Evolutionary conservation across 352 stramenopile genomes (phyloP).

Genomic region (Blastocystis sp.): DNA sequence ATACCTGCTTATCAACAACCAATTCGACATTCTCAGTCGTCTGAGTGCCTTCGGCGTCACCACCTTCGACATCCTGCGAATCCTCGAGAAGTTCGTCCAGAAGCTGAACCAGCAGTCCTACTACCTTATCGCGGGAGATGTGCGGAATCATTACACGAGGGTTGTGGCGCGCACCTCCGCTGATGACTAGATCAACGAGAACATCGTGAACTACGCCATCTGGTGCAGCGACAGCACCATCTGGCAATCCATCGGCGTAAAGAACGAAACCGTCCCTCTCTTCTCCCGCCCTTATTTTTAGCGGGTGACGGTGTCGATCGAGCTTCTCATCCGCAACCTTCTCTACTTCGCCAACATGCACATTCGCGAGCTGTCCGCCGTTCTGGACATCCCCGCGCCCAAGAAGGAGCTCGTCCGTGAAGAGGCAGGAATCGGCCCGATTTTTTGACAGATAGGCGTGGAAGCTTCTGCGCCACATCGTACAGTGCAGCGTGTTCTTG

Average conservation of each 20-base stretch:
- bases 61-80: conserved; percentile 29
- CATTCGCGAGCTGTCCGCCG: neutral
- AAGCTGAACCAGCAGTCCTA: conserved; percentile 63
- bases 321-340: conserved; percentile 29
- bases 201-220: conserved; percentile 36
- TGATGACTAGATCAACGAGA: conserved; percentile 3
- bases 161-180: neutral
- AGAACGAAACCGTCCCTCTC: neutral
- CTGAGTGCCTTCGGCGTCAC: conserved; percentile 11
- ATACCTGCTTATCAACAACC: conserved; percentile 52
- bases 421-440: neutral
- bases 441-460: neutral
- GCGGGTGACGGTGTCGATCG: neutral
- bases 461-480: conserved; percentile 32
- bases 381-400: neutral
- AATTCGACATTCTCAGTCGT: conserved; percentile 44
- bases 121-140: conserved; percentile 7
- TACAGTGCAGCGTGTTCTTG: neutral
- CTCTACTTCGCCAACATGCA: conserved; percentile 17
- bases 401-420: neutral
- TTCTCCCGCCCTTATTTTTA: neutral
- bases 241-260: conserved; percentile 23
- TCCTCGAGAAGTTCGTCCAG: conserved; percentile 18
- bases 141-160: conserved; percentile 18
- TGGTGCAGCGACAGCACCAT: conserved; percentile 21